Evolutionary conservation across 371 early-diverging fungal species (phyloP), one percentile per base, ranked within the genome.

Genomic region (Mortierella sp.): DNA sequence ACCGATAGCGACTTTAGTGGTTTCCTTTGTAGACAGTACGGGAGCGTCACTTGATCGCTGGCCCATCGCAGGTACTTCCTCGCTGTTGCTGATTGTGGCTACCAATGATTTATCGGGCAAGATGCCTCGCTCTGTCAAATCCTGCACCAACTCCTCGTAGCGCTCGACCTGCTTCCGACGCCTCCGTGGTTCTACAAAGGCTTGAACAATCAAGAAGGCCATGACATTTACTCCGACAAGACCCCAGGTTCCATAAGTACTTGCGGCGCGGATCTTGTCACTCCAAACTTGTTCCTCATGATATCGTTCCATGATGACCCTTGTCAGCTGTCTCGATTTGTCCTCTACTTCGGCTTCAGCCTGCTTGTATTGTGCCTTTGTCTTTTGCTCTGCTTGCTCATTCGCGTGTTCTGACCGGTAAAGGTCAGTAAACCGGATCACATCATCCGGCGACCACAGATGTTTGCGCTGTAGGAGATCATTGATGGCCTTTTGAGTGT

Each of bases 241-340:
- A 2, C 93, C 90, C 90, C 92, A 91, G 0, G 94, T 94, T 32
- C 92, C 92, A 48, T 93, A 93, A 0, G 96, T 96, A 63, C 90
- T 90, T 4, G 93, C 92, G 21, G 89, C 86, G 9, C 97, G 91
- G 51, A 98, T 96, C 83, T 98, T 96, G 85, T 98, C 98, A 60
- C 93, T 93, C 93, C 95, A 98, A n/a, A 97, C 84, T 76, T 97
- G 97, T 62, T 98, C 98, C 70, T 93, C 94, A 56, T 94, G 93
- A 67, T 94, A 95, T 17, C 94, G 79, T 48, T 89, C 87, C 81
- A 90, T 88, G 37, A 94, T 94, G 0, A 89, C 84, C n/a, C 80
- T 80, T 0, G 92, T 90, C 47, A 94, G 61, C 19, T 80, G 85
- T 61, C 86, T 82, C 44, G 92, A 93, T 23, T 84, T 84, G 17